phyloP scores from a whole-genome alignment of 441 rosid genomes.

The Gossypium laxum region DNA sequence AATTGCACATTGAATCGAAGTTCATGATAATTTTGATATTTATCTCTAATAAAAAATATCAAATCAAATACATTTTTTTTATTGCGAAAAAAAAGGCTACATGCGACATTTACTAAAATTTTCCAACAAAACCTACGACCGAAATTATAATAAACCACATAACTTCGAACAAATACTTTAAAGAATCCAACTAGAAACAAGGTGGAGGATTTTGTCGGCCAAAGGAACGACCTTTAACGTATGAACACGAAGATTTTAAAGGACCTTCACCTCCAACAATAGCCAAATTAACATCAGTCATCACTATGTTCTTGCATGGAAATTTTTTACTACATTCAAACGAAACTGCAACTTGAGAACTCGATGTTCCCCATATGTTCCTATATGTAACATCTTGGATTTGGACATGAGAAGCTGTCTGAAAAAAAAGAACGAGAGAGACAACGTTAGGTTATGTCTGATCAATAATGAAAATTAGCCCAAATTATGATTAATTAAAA shows the following conservation, averaged over 20 bases:
- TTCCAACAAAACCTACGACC: too few relatives aligned
- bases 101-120: too few relatives aligned
- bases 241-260: constrained; percentile 21
- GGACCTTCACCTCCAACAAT: constrained; percentile 6
- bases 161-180: not conserved
- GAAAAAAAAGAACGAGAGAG: not conserved
- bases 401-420: constrained; percentile 43
- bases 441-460: too few relatives aligned
- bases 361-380: constrained; percentile 51
- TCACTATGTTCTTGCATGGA: constrained; percentile 40
- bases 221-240: constrained; percentile 11
- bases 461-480: too few relatives aligned
- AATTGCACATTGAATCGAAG: too few relatives aligned
- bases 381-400: constrained; percentile 37
- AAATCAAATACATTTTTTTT: too few relatives aligned
- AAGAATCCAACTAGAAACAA: constrained; percentile 15
- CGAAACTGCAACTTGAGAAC: constrained; percentile 26
- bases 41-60: too few relatives aligned
- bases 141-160: too few relatives aligned
- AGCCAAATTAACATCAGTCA: constrained; percentile 26
- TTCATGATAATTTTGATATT: too few relatives aligned
- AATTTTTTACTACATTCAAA: constrained; percentile 33
- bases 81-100: too few relatives aligned
- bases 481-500: not conserved
- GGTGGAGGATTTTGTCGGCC: constrained; percentile 25